Evolutionary conservation across 2,329 filamentous ascomycete genomes (phyloP).

Genomic region (Lasiodiplodia theobromae): DNA sequence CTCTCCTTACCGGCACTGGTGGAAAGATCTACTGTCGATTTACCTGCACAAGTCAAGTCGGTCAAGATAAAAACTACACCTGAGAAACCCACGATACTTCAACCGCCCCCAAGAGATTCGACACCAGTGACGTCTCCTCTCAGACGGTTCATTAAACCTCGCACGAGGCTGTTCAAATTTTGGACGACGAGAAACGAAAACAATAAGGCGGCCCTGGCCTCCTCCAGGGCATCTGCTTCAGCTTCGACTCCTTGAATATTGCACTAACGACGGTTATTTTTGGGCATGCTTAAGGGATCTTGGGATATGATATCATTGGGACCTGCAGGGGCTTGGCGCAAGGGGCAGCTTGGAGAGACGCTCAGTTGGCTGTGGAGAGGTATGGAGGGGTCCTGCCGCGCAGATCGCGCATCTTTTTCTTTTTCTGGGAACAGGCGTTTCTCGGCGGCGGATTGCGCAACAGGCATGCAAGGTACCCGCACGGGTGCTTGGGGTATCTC

Average conservation of each 20-base stretch:
- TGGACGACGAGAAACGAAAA: constrained; percentile 37
- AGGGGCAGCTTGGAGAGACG: constrained; percentile 10
- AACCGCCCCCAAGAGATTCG: neutral
- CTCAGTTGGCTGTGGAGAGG: constrained; percentile 24
- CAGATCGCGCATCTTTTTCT: constrained; percentile 12
- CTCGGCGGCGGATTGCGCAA: constrained; percentile 17
- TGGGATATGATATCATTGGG: constrained; percentile 29
- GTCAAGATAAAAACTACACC: constrained; percentile 3
- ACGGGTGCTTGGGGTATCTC: neutral
- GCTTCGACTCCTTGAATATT: constrained; percentile 14
- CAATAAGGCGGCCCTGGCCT: constrained; percentile 22
- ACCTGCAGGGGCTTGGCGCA: constrained; percentile 2
- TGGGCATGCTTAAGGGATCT: neutral
- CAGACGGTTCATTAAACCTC: constrained; percentile 38
- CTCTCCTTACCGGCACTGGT: constrained; percentile 24
- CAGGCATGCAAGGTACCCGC: constrained; percentile 30
- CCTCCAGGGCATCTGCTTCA: constrained; percentile 17
- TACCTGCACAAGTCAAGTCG: constrained; percentile 14
- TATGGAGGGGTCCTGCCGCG: constrained; percentile 4
- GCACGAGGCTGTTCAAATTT: constrained; percentile 47
- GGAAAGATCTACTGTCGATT: constrained; percentile 15
- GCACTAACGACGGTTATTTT: constrained; percentile 19
- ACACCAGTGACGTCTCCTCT: constrained; percentile 9
- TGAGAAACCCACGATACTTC: neutral
- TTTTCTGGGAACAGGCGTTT: constrained; percentile 10